Evolutionary conservation across 441 rosid genomes (phyloP).

Genomic region (Jatropha podagrica): DNA sequence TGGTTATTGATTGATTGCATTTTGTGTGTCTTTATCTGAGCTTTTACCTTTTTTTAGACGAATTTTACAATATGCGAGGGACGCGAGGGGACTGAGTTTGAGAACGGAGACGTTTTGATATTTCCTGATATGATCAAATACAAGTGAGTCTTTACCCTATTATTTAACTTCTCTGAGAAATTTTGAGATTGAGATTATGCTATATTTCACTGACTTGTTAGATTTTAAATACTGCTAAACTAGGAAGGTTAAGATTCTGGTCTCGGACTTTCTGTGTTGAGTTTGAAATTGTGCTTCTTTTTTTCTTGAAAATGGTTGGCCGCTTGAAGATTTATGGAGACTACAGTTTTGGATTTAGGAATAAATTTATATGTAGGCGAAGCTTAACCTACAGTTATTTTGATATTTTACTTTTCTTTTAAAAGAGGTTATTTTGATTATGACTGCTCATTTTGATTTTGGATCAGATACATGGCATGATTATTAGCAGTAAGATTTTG

Average conservation of each 20-base stretch:
- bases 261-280: not conserved
- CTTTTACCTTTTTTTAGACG: constrained; percentile 40
- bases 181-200: not conserved
- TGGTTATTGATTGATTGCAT: not conserved
- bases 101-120: constrained; percentile 77
- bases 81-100: constrained; percentile 47
- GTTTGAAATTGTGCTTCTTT: not conserved
- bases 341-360: not conserved
- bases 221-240: not conserved
- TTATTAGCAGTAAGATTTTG: not conserved
- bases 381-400: not conserved
- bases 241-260: not conserved
- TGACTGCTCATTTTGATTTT: not conserved
- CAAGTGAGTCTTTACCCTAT: constrained; percentile 48
- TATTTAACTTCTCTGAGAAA: not conserved
- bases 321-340: not conserved
- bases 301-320: not conserved
- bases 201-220: not conserved
- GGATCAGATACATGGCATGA: not conserved
- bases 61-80: constrained; percentile 67
- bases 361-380: not conserved
- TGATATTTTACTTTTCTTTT: not conserved
- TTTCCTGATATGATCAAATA: constrained; percentile 93
- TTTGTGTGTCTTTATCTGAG: not conserved
- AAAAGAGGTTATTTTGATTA: not conserved